These are phyloP conservation scores for Micractinium sp. DNA, from an alignment of 139 green algal genomes.

Conservation along the genomic window DNA sequence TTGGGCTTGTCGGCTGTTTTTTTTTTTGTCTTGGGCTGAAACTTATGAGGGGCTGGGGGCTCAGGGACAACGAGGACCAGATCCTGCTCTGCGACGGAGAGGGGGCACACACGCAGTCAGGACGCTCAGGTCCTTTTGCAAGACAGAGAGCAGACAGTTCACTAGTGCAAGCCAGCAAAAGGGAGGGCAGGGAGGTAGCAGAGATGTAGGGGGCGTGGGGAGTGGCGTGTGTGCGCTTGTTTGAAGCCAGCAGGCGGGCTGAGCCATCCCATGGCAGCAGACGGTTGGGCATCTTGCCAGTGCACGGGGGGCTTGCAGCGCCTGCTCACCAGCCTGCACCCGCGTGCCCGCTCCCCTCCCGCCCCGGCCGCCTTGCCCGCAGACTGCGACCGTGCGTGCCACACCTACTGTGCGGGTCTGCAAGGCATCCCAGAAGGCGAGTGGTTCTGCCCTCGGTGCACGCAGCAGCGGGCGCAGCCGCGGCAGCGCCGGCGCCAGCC, in stretches of 20 bases:
- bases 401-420: conserved; percentile 75
- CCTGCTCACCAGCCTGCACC: background rate
- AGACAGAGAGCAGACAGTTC: too few relatives aligned
- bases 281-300: background rate
- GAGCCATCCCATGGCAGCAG: background rate
- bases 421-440: conserved; percentile 61
- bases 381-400: conserved; percentile 75
- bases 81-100: too few relatives aligned
- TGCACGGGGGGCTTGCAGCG: background rate
- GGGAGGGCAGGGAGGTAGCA: too few relatives aligned
- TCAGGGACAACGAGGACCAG: too few relatives aligned
- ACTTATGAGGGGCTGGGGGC: too few relatives aligned
- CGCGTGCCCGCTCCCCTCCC: background rate
- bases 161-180: too few relatives aligned
- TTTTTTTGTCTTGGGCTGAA: too few relatives aligned
- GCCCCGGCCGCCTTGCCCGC: background rate
- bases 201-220: too few relatives aligned
- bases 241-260: too few relatives aligned
- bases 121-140: too few relatives aligned
- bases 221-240: background rate
- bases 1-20: background rate
- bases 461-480: background rate
- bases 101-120: too few relatives aligned
- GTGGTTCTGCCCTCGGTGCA: conserved; percentile 66
- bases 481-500: background rate